phyloP scores from a whole-genome alignment of 106 monocot species.

The Ottelia alismoides region DNA sequence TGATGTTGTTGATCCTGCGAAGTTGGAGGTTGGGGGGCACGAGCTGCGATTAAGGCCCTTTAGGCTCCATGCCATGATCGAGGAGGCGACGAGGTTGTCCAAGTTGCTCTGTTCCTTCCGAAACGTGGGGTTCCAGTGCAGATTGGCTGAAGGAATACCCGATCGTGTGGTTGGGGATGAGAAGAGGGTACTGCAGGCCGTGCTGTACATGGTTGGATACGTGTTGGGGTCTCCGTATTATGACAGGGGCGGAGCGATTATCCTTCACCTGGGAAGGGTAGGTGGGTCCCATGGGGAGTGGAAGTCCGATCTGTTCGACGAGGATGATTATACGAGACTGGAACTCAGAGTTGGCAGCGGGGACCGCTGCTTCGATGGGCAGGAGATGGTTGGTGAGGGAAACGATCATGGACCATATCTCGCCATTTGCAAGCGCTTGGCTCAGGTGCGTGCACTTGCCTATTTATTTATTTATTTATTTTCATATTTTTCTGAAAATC shows the following conservation, averaged over 20 bases:
- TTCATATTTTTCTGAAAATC: no score
- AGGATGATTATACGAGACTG: not conserved
- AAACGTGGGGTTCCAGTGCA: not conserved
- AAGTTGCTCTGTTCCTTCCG: constrained; percentile 3
- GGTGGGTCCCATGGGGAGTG: constrained; percentile 4
- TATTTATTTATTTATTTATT: no score
- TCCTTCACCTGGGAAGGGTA: not conserved
- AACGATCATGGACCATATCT: no score
- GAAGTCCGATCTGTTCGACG: constrained; percentile 2
- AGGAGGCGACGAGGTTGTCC: constrained; percentile 1
- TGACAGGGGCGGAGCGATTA: not conserved
- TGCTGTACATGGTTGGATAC: constrained; percentile 6
- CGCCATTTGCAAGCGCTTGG: constrained; percentile 2
- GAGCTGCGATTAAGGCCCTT: constrained; percentile 7
- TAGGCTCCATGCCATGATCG: not conserved
- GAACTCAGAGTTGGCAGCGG: not conserved
- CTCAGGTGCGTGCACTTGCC: constrained; percentile 1
- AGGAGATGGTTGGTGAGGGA: no score
- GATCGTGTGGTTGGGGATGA: constrained; percentile 6
- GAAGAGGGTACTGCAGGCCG: constrained; percentile 1
- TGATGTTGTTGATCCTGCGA: not conserved
- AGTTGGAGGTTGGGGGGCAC: not conserved
- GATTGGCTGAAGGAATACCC: not conserved
- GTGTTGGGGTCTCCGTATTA: constrained; percentile 3
- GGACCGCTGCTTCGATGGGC: not conserved